phyloP scores from a whole-genome alignment of 176 grass and related monocot genomes.

The Eleusine indica region DNA sequence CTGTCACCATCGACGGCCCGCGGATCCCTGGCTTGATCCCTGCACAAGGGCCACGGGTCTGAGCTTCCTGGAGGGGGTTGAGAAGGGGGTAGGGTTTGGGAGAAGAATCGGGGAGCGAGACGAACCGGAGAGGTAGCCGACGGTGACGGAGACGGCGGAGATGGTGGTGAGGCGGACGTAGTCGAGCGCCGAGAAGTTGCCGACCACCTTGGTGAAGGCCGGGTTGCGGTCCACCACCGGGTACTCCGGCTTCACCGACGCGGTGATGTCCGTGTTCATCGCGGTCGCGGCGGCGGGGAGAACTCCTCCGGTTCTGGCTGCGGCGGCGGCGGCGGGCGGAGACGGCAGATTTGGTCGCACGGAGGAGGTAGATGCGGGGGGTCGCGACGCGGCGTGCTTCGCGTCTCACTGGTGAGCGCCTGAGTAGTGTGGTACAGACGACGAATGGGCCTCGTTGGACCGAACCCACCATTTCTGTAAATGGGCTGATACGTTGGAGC shows the following conservation, averaged over 20 bases:
- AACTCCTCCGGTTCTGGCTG: constrained; percentile 3
- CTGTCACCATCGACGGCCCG: constrained; percentile 95
- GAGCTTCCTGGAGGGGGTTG: not conserved
- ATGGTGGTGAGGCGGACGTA: constrained; percentile 97
- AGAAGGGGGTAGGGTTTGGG: not conserved
- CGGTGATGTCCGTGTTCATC: constrained; percentile 98
- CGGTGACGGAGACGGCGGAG: constrained; percentile 87
- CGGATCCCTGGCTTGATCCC: constrained; percentile 97
- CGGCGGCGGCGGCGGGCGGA: constrained; percentile 22
- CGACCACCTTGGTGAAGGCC: constrained; percentile 87
- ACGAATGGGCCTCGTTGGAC: not conserved
- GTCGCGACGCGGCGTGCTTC: not conserved
- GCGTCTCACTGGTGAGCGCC: not conserved
- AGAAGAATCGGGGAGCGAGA: not conserved
- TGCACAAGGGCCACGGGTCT: constrained; percentile 29
- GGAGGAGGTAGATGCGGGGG: constrained; percentile 7
- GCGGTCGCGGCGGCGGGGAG: not conserved
- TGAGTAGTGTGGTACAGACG: no score
- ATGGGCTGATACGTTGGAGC: not conserved
- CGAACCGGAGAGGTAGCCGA: constrained; percentile 90
- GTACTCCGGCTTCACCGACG: constrained; percentile 89
- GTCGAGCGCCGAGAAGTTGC: constrained; percentile 90
- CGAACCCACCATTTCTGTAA: not conserved
- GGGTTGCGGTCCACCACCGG: constrained; percentile 95
- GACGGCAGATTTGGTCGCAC: constrained; percentile 42